phyloP scores from a whole-genome alignment of 1,284 basidiomycete genomes.

The Phylloboletellus chloephorus region DNA sequence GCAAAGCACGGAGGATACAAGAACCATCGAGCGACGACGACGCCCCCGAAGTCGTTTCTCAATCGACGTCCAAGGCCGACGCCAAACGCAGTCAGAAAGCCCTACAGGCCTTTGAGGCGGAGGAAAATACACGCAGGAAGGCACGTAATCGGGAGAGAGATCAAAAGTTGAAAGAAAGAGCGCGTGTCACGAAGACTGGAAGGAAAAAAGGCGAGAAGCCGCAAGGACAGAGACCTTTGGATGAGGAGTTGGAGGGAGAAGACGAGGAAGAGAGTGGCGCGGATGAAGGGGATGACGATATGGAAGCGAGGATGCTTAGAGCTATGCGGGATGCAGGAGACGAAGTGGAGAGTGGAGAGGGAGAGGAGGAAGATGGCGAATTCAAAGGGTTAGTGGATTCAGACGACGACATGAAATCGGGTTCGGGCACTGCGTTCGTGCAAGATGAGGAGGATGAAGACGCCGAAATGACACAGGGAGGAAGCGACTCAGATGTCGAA shows the following conservation, averaged over 20 bases:
- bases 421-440: conserved; percentile 10
- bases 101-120: conserved; percentile 32
- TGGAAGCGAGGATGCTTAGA: conserved; percentile 34
- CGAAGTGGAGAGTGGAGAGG: conserved; percentile 23
- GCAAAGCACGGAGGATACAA: conserved; percentile 11
- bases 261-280: conserved; percentile 13
- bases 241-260: conserved; percentile 12
- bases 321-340: conserved; percentile 40
- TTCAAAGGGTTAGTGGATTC: conserved; percentile 16
- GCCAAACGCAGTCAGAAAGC: conserved; percentile 32
- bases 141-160: conserved; percentile 42
- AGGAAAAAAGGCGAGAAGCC: conserved; percentile 15
- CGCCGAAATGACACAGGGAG: conserved; percentile 6
- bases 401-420: conserved; percentile 13
- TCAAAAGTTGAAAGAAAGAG: conserved; percentile 42
- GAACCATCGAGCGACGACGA: conserved; percentile 31
- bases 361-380: conserved; percentile 10
- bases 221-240: conserved; percentile 12
- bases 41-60: conserved; percentile 43
- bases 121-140: conserved; percentile 36
- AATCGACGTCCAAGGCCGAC: conserved; percentile 38
- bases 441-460: conserved; percentile 18
- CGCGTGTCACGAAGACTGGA: conserved; percentile 31
- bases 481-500: conserved; percentile 15
- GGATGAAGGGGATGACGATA: conserved; percentile 3